These are phyloP conservation scores for Candida yuanshanica DNA, from an alignment of 805 yeast genomes.

Conservation along the genomic window DNA sequence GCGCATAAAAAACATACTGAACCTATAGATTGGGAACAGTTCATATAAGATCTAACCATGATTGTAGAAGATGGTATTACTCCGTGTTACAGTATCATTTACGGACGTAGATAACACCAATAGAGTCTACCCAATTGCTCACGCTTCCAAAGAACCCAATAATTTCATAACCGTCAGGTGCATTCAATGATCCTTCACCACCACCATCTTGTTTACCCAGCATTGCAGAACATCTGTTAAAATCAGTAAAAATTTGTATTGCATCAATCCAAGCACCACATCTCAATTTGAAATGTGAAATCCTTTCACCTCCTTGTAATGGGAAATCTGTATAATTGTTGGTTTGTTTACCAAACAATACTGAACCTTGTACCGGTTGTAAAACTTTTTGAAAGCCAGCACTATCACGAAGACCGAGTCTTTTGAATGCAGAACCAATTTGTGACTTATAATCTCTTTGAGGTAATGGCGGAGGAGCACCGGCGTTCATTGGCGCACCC, in stretches of 20 bases:
- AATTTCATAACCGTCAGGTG: slow-evolving; percentile 58
- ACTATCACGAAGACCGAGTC: slow-evolving; percentile 7
- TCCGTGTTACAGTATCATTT: slow-evolving; percentile 4
- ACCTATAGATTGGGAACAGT: too few species aligned
- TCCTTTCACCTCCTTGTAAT: slow-evolving; percentile 51
- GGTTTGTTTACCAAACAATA: slow-evolving; percentile 48
- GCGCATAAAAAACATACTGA: too few species aligned
- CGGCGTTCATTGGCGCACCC: slow-evolving; percentile 14
- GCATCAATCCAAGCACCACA: slow-evolving; percentile 91
- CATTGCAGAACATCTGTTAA: slow-evolving; percentile 47
- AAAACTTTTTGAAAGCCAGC: background rate
- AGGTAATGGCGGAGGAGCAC: slow-evolving; percentile 37
- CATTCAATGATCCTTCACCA: slow-evolving; percentile 46
- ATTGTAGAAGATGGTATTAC: too few species aligned
- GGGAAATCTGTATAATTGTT: slow-evolving; percentile 48
- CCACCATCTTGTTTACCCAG: slow-evolving; percentile 72
- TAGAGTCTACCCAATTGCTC: slow-evolving; percentile 66
- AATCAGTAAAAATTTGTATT: slow-evolving; percentile 60
- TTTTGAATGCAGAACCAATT: slow-evolving; percentile 19
- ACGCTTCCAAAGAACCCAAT: slow-evolving; percentile 70
- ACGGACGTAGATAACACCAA: slow-evolving; percentile 60
- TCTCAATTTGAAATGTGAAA: slow-evolving; percentile 58
- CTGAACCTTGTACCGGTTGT: slow-evolving; percentile 8
- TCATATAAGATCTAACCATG: too few species aligned
- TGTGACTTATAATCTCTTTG: slow-evolving; percentile 37